Evolutionary conservation across 2,329 filamentous ascomycete genomes (phyloP).

Genomic region (Stromatinia cepivora): DNA sequence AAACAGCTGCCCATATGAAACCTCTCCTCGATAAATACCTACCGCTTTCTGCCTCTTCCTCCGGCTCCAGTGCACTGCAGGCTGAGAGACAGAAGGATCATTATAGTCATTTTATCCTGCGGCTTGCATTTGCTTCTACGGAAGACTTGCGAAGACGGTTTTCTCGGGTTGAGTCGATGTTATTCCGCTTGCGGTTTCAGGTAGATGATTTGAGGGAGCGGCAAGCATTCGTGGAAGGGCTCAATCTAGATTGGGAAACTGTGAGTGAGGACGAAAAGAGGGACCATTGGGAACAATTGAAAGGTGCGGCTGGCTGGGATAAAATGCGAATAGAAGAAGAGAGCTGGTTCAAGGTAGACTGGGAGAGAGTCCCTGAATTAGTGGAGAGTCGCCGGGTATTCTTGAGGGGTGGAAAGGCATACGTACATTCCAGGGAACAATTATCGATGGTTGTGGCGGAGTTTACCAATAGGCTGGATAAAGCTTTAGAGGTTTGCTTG

Average conservation of each 20-base stretch:
- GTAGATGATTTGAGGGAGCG: slow-evolving; percentile 75
- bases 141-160: slow-evolving; percentile 89
- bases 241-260: slow-evolving; percentile 82
- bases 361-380: slow-evolving; percentile 87
- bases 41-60: slow-evolving; percentile 74
- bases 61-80: slow-evolving; percentile 57
- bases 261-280: slow-evolving; percentile 78
- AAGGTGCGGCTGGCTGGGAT: slow-evolving; percentile 39
- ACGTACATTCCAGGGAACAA: slow-evolving; percentile 85
- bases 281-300: slow-evolving; percentile 38
- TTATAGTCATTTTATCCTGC: slow-evolving; percentile 95
- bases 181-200: slow-evolving; percentile 81
- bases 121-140: slow-evolving; percentile 87
- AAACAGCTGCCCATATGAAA: slow-evolving; percentile 82
- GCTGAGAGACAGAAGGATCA: slow-evolving; percentile 90
- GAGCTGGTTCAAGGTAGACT: slow-evolving; percentile 94
- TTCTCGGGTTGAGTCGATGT: slow-evolving; percentile 79
- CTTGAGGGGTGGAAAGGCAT: slow-evolving; percentile 79
- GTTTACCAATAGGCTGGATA: slow-evolving; percentile 77
- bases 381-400: slow-evolving; percentile 79
- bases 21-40: slow-evolving; percentile 85
- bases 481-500: slow-evolving; percentile 77
- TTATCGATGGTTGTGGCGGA: slow-evolving; percentile 85
- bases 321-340: slow-evolving; percentile 67
- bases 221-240: slow-evolving; percentile 69